Base-by-base conservation (phyloP, 371 early-diverging fungal genomes). In the Saksenaea vasiformis region DNA sequence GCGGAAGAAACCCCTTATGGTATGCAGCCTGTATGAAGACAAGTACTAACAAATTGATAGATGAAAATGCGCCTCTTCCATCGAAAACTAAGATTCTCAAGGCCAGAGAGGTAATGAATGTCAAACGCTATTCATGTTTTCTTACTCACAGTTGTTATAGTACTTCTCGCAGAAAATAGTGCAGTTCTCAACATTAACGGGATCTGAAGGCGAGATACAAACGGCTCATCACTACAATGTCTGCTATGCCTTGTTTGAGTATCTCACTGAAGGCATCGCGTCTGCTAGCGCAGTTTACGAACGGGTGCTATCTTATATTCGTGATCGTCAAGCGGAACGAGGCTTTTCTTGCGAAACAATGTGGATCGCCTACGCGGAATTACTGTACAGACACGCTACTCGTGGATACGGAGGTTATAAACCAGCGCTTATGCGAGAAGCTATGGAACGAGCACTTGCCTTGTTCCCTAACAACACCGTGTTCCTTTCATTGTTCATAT, bases 401-500 rank as follows among this genome's bases (percentile, higher is more conserved):
- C 66, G 63, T 24, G 68, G 74, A 4, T 60, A 61, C 0, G 74
- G 55, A 11, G 70, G 82, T 0, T 82, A 73, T 56, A 77, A 85
- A 28, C 88, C 90, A 4, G 73, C 76, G 0, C 65, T 80, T 14
- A 58, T 90, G 56, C 73, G 90, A 14, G 57, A 69, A 1, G 76
- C 78, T 11, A 64, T 87, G 60, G 82, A 85, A 55, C 55, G 71
- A 0, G 80, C 82, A 2, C 56, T 86, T 17, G 58, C 54, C 1
- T 58, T 79, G 19, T 90, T 87, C 59, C 90, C 90, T 0, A 79
- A 81, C 62, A 87, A 89, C 59, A 82, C 85, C 0, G 70, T 87
- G 3, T 73, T 92, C 19, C 73, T 85, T 39, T 70, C 76, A 0
- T 53, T 89, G 54, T 90, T 83, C 67, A 82, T 85, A 13, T 87